A percentile compares a stretch with the other conserved stretches of the same genome.
Conservation (phyloP, 345 rosid genomes). For the Citrus reticulata region DNA sequence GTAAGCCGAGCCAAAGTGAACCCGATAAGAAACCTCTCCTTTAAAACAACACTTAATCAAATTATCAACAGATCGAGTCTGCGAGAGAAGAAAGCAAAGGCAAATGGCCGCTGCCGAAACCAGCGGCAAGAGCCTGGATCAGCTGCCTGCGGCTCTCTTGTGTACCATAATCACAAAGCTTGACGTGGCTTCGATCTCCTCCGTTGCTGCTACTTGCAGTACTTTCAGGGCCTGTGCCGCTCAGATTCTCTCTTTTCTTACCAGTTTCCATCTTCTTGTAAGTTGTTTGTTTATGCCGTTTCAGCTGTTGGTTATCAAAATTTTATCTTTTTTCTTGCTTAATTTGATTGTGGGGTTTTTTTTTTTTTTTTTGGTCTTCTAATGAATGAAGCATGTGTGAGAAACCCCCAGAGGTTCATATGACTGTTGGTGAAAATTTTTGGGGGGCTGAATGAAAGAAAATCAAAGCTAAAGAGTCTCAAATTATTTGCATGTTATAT, state of each 20-base stretch:
- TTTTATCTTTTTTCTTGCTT: background rate
- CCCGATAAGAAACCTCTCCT: background rate
- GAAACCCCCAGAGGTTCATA: background rate
- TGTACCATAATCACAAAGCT: constrained; percentile 73
- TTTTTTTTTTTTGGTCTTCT: background rate
- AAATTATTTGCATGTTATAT: background rate
- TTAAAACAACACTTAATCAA: background rate
- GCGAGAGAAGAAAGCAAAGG: background rate
- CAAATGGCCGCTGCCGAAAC: constrained; percentile 15
- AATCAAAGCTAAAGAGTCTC: background rate
- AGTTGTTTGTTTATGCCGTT: constrained; percentile 4
- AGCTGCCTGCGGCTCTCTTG: constrained; percentile 62
- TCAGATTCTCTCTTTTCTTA: constrained; percentile 71
- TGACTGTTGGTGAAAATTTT: background rate
- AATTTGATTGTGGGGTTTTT: background rate
- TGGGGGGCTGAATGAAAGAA: background rate
- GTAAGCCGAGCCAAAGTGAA: background rate
- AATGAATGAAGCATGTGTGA: background rate
- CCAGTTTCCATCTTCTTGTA: constrained; percentile 71
- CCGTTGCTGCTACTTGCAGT: constrained; percentile 65
- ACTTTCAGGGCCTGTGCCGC: constrained; percentile 49
- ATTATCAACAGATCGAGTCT: background rate
- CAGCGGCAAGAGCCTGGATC: constrained; percentile 46
- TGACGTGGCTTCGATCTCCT: constrained; percentile 75
- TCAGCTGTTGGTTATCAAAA: background rate